Conservation (phyloP, 208 protist genomes). For the Acanthamoeba lenticulata region DNA sequence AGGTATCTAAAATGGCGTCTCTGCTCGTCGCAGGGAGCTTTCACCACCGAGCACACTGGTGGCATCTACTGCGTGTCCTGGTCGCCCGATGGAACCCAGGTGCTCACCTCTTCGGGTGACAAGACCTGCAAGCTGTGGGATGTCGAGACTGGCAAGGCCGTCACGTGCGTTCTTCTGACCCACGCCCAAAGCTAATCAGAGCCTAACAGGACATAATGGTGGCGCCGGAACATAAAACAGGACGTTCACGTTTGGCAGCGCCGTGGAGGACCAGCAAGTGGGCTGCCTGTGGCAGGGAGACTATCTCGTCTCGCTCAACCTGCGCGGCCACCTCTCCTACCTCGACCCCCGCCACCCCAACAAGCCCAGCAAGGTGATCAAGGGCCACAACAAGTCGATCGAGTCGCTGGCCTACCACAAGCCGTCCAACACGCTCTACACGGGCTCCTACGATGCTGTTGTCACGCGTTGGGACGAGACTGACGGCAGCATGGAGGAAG, state of each 20-base stretch:
- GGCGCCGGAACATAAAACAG: background rate
- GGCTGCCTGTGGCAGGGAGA: conserved; percentile 87
- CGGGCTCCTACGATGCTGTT: conserved; percentile 77
- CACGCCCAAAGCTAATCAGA: background rate
- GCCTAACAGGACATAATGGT: too few species aligned
- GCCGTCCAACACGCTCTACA: conserved; percentile 76
- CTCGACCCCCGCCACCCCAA: conserved; percentile 75
- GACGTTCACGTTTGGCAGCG: conserved; percentile 75
- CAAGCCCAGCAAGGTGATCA: conserved; percentile 10
- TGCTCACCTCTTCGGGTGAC: conserved; percentile 87
- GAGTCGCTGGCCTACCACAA: conserved; percentile 78
- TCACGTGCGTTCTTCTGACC: background rate
- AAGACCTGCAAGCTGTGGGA: conserved; percentile 89
- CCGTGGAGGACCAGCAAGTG: conserved; percentile 86
- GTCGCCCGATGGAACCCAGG: conserved; percentile 74
- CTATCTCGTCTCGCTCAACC: conserved; percentile 82
- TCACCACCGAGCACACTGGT: conserved; percentile 76
- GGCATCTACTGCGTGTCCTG: conserved; percentile 81
- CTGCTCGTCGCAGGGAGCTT: background rate
- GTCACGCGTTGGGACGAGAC: conserved; percentile 79
- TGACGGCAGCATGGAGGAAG: conserved; percentile 68
- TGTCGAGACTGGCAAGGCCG: conserved; percentile 55
- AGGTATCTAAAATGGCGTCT: too few species aligned
- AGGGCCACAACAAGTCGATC: conserved; percentile 86
- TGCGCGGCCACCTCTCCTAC: conserved; percentile 86